Conservation (phyloP, 164 flowering plant species). For the Macadamia tetraphylla region DNA sequence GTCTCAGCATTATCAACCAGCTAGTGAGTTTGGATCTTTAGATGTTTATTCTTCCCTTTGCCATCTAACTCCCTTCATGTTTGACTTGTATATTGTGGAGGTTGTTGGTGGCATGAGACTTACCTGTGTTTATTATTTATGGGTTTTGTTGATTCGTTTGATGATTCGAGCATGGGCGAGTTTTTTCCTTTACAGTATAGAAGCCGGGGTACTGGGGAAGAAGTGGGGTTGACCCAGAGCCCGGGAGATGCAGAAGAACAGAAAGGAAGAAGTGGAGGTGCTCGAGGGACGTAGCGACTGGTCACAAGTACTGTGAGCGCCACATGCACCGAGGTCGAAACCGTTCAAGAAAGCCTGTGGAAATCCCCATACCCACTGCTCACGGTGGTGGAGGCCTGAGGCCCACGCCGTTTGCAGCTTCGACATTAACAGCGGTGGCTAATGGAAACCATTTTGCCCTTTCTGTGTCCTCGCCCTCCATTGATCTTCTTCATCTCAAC, state of each 20-base stretch:
- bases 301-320: conserved; percentile 93
- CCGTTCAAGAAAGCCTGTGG: conserved; percentile 99
- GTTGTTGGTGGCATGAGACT: too few species aligned
- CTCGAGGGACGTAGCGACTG: conserved; percentile 72
- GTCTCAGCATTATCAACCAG: conserved; percentile 39
- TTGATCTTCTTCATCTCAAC: conserved; percentile 43
- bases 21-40: conserved; percentile 36
- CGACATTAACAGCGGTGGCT: conserved; percentile 12
- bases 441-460: conserved; percentile 26
- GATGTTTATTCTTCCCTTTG: background rate
- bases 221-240: conserved; percentile 76
- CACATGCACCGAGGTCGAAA: conserved; percentile 91
- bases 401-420: conserved; percentile 9
- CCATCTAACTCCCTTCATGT: too few species aligned
- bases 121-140: too few species aligned
- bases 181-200: conserved; percentile 29
- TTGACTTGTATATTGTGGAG: background rate
- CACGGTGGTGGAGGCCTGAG: conserved; percentile 15
- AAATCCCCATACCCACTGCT: conserved; percentile 49
- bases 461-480: conserved; percentile 34
- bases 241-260: conserved; percentile 88
- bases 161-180: conserved; percentile 4
- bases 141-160: background rate
- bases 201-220: conserved; percentile 83
- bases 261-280: conserved; percentile 98